Conservation (phyloP, 2,329 filamentous ascomycete genomes). For the Botryotinia globosa region DNA sequence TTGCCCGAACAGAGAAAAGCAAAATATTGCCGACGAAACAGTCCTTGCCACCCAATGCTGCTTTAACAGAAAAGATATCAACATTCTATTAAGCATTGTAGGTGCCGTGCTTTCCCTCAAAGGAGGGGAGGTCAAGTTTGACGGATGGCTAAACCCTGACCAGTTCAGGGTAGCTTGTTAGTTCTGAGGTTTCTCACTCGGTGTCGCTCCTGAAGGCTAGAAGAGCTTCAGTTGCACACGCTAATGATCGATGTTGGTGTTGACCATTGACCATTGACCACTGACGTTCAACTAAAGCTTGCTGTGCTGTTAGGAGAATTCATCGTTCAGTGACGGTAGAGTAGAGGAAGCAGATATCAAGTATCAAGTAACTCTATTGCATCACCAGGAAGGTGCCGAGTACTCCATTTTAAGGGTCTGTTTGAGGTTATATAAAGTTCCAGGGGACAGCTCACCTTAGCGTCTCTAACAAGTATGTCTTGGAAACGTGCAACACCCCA, state of each 20-base stretch:
- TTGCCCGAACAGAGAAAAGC: neutral
- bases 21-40: neutral
- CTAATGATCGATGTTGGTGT: neutral
- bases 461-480: neutral
- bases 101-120: neutral
- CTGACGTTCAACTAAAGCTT: neutral
- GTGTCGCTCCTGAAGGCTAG: neutral
- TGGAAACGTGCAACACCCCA: neutral
- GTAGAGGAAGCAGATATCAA: neutral
- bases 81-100: neutral
- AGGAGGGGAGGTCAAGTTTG: neutral
- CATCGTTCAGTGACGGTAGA: slow-evolving; percentile 6
- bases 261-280: neutral
- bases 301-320: neutral
- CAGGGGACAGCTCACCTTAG: neutral
- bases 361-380: neutral
- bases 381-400: neutral
- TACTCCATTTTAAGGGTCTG: neutral
- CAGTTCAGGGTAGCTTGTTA: neutral
- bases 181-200: neutral
- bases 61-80: neutral
- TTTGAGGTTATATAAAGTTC: neutral
- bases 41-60: slow-evolving; percentile 18
- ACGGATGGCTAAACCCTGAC: neutral
- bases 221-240: neutral